Evolutionary conservation across 1,284 basidiomycete species (phyloP).

Genomic region (Cryptococcus sp.): DNA sequence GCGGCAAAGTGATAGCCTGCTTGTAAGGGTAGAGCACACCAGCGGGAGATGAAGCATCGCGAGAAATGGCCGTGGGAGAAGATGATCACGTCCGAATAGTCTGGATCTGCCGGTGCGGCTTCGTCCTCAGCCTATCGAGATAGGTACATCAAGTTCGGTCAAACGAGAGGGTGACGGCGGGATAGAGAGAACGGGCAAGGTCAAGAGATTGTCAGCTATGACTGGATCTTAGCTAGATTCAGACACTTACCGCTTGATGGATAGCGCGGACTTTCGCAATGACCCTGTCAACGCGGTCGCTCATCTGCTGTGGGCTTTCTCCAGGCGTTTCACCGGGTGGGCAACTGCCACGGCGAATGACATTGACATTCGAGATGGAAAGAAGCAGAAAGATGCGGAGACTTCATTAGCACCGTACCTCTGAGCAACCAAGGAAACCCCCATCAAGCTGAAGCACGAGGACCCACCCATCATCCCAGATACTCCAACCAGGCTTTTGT

Average conservation of each 20-base stretch:
- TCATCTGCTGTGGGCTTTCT: conserved; percentile 78
- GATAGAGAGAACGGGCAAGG: background rate
- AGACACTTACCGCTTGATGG: conserved; percentile 63
- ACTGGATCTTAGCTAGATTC: background rate
- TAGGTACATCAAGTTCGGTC: background rate
- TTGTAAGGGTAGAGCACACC: conserved; percentile 52
- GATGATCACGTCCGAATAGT: conserved; percentile 51
- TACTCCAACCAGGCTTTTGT: conserved; percentile 68
- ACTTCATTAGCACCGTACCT: background rate
- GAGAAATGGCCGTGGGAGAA: conserved; percentile 75
- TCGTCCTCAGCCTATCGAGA: conserved; percentile 26
- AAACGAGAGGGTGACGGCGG: background rate
- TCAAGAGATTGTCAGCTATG: background rate
- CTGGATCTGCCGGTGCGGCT: conserved; percentile 32
- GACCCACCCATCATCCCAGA: conserved; percentile 77
- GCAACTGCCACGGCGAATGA: conserved; percentile 60
- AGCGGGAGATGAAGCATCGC: conserved; percentile 67
- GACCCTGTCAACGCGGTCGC: conserved; percentile 70
- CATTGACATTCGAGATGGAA: background rate
- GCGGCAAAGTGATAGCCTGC: conserved; percentile 53
- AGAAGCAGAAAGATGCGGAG: background rate
- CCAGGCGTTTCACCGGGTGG: conserved; percentile 66
- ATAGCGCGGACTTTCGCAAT: conserved; percentile 74
- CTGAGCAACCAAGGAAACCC: background rate
- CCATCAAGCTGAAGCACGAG: background rate